phyloP scores from a whole-genome alignment of 148 eudicot genomes.

The Rhododendron simsii region DNA sequence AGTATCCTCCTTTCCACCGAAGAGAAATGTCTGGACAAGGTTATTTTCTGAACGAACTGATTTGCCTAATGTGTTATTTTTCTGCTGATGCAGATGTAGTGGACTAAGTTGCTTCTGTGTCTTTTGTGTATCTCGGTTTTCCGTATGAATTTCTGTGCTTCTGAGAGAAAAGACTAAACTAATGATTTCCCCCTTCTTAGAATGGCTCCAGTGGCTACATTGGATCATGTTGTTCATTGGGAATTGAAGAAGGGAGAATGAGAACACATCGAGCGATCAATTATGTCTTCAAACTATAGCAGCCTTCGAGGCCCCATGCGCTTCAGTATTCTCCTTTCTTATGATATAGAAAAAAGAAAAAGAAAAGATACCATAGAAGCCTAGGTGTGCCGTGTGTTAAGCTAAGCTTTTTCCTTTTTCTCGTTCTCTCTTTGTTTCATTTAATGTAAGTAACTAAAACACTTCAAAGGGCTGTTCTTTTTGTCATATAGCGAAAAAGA shows the following conservation, averaged over 20 bases:
- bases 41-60: neutral
- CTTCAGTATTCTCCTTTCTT: neutral
- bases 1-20: slow-evolving; percentile 48
- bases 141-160: neutral
- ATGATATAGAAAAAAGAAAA: neutral
- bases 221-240: neutral
- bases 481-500: neutral
- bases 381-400: neutral
- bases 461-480: neutral
- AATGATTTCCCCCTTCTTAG: neutral
- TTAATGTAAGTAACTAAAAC: neutral
- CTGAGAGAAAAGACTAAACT: neutral
- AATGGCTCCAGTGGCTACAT: neutral
- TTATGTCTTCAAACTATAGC: neutral
- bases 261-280: neutral
- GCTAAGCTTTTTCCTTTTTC: neutral
- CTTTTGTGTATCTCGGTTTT: neutral
- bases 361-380: neutral
- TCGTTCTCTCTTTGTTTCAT: neutral
- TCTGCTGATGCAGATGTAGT: neutral
- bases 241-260: neutral
- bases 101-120: neutral
- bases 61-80: neutral
- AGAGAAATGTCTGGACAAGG: slow-evolving; percentile 40
- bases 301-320: neutral